Conservation (phyloP, 1,139 yeast species). For the Saccharomyces hybrid region DNA sequence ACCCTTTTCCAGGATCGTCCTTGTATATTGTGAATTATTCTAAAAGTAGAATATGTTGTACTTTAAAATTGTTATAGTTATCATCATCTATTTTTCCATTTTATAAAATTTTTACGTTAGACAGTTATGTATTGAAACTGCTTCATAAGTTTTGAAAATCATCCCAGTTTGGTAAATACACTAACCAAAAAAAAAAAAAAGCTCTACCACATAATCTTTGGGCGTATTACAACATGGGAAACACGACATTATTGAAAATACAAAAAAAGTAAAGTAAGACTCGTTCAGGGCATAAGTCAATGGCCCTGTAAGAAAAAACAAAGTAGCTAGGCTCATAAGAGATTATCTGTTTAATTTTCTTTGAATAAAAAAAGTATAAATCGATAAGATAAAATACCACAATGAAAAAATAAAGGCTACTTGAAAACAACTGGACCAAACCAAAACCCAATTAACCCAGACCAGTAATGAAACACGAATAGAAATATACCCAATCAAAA, state of each 20-base stretch:
- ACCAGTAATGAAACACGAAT: neutral
- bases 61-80: constrained; percentile 11
- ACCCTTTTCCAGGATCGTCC: neutral
- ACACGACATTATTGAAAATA: neutral
- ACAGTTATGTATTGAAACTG: neutral
- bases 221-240: neutral
- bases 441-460: neutral
- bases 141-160: neutral
- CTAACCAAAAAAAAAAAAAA: neutral
- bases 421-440: neutral
- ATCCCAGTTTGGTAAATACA: neutral
- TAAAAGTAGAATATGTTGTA: neutral
- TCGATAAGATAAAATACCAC: neutral
- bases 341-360: neutral
- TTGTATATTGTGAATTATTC: neutral
- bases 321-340: neutral
- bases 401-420: neutral
- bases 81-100: constrained; percentile 3
- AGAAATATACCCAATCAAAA: neutral
- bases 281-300: neutral
- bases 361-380: neutral
- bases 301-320: neutral
- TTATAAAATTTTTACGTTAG: neutral
- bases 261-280: neutral
- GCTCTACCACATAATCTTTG: neutral